A percentile compares a stretch with the other conserved stretches of the same genome.
Evolutionary conservation across 139 green algal genomes (phyloP).

Genomic region (Ostreobium quekettii): DNA sequence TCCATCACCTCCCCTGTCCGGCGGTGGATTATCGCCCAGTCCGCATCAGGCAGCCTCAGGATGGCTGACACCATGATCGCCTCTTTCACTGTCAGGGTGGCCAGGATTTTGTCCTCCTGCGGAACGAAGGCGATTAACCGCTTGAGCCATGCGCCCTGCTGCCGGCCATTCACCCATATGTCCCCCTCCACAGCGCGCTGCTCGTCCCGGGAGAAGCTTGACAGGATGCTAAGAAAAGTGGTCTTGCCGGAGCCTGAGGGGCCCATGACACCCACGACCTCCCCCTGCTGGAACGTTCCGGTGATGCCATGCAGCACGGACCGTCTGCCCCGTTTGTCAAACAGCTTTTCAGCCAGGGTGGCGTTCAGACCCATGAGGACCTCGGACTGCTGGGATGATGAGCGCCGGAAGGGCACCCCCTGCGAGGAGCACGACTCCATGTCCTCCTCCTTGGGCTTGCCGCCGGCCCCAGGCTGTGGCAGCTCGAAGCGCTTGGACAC

Average conservation of each 20-base stretch:
- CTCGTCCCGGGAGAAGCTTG: neutral
- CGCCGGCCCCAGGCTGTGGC: neutral
- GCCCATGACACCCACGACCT: slow-evolving; percentile 10
- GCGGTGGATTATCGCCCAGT: neutral
- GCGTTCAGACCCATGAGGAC: neutral
- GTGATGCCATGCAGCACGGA: slow-evolving; percentile 15
- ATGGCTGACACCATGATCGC: slow-evolving; percentile 20
- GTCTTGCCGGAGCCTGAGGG: slow-evolving; percentile 16
- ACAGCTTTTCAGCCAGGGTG: neutral
- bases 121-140: slow-evolving; percentile 13
- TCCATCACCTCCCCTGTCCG: neutral
- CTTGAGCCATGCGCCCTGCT: slow-evolving; percentile 1
- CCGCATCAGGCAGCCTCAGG: neutral
- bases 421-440: neutral
- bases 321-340: neutral
- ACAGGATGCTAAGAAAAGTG: slow-evolving; percentile 18
- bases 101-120: slow-evolving; percentile 20
- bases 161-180: slow-evolving; percentile 12
- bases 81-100: slow-evolving; percentile 18
- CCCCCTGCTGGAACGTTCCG: slow-evolving; percentile 1
- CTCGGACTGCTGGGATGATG: too few species aligned
- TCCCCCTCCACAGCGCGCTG: slow-evolving; percentile 4
- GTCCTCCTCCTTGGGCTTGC: neutral
- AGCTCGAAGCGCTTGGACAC: neutral
- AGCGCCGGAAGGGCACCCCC: too few species aligned